Evolutionary conservation across 2,329 filamentous ascomycete genomes (phyloP), one percentile per base, ranked within the genome.

Genomic region (Sordariomycetes sp.): DNA sequence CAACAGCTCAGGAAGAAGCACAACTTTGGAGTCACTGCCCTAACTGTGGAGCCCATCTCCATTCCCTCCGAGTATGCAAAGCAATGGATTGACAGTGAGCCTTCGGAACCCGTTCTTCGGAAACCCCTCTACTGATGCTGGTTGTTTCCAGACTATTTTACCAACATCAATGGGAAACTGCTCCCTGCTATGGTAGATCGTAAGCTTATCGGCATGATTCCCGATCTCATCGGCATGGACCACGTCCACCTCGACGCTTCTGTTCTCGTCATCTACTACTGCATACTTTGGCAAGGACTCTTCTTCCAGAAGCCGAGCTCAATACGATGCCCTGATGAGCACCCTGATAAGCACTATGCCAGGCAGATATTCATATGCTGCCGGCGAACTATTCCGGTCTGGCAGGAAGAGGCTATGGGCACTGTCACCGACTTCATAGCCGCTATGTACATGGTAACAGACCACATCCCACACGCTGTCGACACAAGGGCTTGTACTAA

Each of bases 221-320:
- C 54, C 4, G n/a, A 56, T 25, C 22, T 56, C 12, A 42, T 56
- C 15, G 17, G 39, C 24, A 56, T 45, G 54, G 34, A 42, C 17
- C 54, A 56, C 22, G 54, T 56, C 24, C 54, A 56, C 20, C 17
- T 56, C 35, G 54, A 56, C 28, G 34, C 54, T 45, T 56, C 34
- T n/a, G 24, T 56, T 13, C 39, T 56, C 22, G n/a, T 56, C 36
- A 48, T 56, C n/a, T 56, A 56, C 54, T 56, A 56, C 39, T 56
- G 54, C 50, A 45, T 56, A 22, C 39, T 56, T 17, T 56, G 54
- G 54, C 54, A 56, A 36, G 54, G 54, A n/a, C 36, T 42, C 22
- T 56, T 48, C 35, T n/a, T 24, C 13, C n/a, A 56, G 54, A 45
- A 42, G 39, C 17, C 54, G 13, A 34, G 22, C 7, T 42, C 24